Percentiles rank a stretch among this genome's conserved stretches.
Conservation (phyloP, 169 alveolate genomes). For the Blepharisma undulans region DNA sequence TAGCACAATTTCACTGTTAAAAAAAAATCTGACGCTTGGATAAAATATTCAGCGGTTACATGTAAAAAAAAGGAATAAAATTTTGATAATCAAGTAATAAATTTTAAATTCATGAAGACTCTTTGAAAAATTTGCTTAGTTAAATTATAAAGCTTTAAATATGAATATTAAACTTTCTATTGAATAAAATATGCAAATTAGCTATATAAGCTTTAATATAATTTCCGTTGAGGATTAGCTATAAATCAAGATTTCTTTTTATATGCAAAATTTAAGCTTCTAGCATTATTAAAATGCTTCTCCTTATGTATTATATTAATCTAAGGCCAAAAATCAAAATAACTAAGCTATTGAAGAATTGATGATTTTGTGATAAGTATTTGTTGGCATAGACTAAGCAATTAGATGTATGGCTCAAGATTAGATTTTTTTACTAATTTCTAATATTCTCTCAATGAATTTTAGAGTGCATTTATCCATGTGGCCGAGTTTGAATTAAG, state of each 20-base stretch:
- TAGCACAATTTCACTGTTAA: background rate
- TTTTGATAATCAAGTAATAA: too few species aligned
- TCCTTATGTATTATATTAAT: background rate
- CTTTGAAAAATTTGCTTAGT: too few species aligned
- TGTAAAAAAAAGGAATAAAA: background rate
- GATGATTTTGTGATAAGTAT: too few species aligned
- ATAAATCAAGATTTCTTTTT: background rate
- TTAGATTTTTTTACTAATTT: background rate
- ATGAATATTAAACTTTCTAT: background rate
- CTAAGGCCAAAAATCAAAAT: background rate
- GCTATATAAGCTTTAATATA: background rate
- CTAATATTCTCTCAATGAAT: background rate
- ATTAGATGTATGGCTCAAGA: background rate
- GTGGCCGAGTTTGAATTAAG: background rate
- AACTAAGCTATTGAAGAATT: too few species aligned
- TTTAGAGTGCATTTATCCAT: background rate
- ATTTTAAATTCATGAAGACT: too few species aligned
- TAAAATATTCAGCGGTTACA: background rate
- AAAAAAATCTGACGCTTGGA: background rate
- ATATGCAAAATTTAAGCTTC: too few species aligned
- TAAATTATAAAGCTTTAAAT: background rate
- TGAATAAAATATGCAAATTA: background rate
- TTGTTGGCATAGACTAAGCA: background rate
- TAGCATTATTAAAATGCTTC: background rate
- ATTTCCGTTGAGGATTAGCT: background rate